phyloP scores from a whole-genome alignment of 164 flowering plant species.

The Berberis thunbergii region DNA sequence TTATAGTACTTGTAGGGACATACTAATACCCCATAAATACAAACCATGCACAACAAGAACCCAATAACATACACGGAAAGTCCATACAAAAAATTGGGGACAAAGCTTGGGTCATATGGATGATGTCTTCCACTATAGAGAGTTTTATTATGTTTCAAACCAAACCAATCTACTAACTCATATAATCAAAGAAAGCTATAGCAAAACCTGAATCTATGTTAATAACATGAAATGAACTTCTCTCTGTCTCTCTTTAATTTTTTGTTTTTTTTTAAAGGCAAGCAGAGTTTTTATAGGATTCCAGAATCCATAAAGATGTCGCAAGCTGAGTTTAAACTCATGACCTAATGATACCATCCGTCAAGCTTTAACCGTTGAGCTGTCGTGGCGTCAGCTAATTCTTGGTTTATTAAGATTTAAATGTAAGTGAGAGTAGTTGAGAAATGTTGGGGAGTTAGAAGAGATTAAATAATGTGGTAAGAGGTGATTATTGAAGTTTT shows the following conservation, averaged over 20 bases:
- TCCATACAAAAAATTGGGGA: not conserved
- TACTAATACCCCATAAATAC: not conserved
- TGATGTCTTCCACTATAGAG: not conserved
- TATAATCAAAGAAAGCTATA: conserved; percentile 13
- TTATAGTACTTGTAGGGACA: conserved; percentile 1
- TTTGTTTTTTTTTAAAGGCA: too few relatives aligned
- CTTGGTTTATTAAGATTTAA: conserved; percentile 1
- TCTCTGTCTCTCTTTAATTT: not conserved
- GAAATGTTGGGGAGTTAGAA: not conserved
- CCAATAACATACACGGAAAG: not conserved
- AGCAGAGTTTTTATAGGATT: too few relatives aligned
- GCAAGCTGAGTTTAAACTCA: too few relatives aligned
- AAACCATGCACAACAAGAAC: not conserved
- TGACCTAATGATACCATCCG: too few relatives aligned
- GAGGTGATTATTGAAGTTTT: too few relatives aligned
- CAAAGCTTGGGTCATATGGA: not conserved
- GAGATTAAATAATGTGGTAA: too few relatives aligned
- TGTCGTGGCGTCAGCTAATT: too few relatives aligned
- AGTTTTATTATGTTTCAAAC: conserved; percentile 2
- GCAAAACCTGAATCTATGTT: conserved; percentile 7
- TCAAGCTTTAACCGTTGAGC: too few relatives aligned
- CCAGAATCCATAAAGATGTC: too few relatives aligned
- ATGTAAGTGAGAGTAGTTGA: conserved; percentile 8
- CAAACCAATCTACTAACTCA: conserved; percentile 14
- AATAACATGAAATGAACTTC: not conserved